Conservation (phyloP, 2,329 filamentous ascomycete species). For the Neobulgaria alba region DNA sequence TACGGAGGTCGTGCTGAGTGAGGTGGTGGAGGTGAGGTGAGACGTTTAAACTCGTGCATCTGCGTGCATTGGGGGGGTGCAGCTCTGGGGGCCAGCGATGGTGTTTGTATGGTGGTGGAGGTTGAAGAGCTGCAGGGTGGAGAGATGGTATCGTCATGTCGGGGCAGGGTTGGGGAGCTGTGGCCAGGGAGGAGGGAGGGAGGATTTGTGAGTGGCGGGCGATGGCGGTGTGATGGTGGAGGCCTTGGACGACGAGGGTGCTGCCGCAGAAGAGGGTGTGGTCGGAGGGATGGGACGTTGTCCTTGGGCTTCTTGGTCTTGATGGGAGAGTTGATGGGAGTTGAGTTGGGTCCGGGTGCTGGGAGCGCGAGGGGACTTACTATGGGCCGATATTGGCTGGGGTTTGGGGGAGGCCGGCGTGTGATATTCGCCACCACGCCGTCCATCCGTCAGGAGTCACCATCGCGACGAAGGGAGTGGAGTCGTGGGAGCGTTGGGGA, state of each 20-base stretch:
- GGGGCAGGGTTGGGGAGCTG: constrained; percentile 1
- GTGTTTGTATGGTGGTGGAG: constrained; percentile 3
- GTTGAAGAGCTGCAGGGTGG: constrained; percentile 10
- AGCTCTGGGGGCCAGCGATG: not conserved
- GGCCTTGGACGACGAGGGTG: constrained; percentile 2
- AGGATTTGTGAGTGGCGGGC: constrained; percentile 8
- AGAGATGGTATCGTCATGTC: constrained; percentile 11
- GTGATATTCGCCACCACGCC: too few species aligned
- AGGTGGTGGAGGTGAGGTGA: constrained; percentile 6
- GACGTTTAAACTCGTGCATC: too few species aligned
- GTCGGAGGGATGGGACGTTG: constrained; percentile 5
- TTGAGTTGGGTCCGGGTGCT: too few species aligned
- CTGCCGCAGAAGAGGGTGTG: constrained; percentile 5
- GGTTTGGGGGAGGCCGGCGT: too few species aligned
- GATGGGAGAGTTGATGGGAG: too few species aligned
- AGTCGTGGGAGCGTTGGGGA: not conserved
- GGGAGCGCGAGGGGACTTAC: too few species aligned
- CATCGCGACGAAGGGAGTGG: not conserved
- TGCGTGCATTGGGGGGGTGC: too few species aligned
- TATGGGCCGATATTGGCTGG: too few species aligned
- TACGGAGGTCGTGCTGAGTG: not conserved
- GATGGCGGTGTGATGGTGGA: constrained; percentile 14
- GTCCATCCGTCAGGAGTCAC: too few species aligned
- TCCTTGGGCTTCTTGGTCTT: not conserved
- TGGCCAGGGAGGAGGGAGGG: not conserved